Conservation (phyloP, 495 filamentous ascomycete genomes). For the Xylaria intraflava region DNA sequence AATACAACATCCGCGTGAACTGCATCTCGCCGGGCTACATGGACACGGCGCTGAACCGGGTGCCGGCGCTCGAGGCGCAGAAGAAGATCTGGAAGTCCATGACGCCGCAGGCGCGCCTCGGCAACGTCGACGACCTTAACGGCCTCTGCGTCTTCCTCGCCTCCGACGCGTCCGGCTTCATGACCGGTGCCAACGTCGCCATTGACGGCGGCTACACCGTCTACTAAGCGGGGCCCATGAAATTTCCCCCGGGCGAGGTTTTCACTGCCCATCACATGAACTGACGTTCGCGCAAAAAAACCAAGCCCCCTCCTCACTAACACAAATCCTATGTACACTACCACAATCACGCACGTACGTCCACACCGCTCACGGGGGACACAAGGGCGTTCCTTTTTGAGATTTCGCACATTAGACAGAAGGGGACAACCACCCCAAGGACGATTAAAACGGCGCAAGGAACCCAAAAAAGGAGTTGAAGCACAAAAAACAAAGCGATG, state of each 20-base stretch:
- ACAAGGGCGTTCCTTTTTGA: too few relatives aligned
- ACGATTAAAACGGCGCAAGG: too few relatives aligned
- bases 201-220: constrained; percentile 59
- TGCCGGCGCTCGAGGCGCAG: constrained; percentile 64
- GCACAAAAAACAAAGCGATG: too few relatives aligned
- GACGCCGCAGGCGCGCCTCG: constrained; percentile 69
- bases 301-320: not conserved
- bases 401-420: too few relatives aligned
- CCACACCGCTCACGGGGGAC: too few relatives aligned
- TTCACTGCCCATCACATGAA: not conserved
- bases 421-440: too few relatives aligned
- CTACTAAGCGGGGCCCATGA: constrained; percentile 23
- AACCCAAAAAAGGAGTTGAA: too few relatives aligned
- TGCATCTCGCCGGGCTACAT: constrained; percentile 74
- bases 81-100: constrained; percentile 72
- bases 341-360: too few relatives aligned
- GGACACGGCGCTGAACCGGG: constrained; percentile 70
- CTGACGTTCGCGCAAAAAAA: not conserved
- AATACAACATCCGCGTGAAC: constrained; percentile 68
- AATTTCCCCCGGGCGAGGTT: not conserved
- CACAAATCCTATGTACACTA: too few relatives aligned
- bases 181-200: constrained; percentile 72
- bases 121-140: constrained; percentile 69
- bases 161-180: constrained; percentile 65
- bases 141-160: constrained; percentile 71